phyloP scores from a whole-genome alignment of 2,329 filamentous ascomycete genomes.

The Chaetomium globosum region DNA sequence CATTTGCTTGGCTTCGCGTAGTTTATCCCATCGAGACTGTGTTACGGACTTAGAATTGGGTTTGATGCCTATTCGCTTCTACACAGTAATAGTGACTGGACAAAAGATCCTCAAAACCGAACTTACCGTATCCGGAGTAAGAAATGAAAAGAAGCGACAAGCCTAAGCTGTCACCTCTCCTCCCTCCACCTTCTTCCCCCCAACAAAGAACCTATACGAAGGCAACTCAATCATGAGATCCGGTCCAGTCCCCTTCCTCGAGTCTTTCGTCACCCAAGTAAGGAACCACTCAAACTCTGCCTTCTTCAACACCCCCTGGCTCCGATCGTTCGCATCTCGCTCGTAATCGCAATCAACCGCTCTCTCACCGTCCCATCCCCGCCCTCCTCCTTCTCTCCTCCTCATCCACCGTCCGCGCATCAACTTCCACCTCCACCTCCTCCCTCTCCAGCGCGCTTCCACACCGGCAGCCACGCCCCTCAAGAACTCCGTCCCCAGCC shows the following conservation, averaged over 20 bases:
- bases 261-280: slow-evolving; percentile 43
- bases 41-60: background rate
- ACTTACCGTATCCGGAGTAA: background rate
- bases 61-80: background rate
- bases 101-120: background rate
- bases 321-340: slow-evolving; percentile 54
- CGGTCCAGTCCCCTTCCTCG: slow-evolving; percentile 31
- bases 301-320: slow-evolving; percentile 60
- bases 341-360: slow-evolving; percentile 51
- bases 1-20: background rate
- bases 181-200: slow-evolving; percentile 6
- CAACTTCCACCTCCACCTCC: slow-evolving; percentile 50
- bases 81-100: too few relatives aligned
- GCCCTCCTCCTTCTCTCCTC: slow-evolving; percentile 22
- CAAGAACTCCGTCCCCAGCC: slow-evolving; percentile 61
- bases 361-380: slow-evolving; percentile 44
- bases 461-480: slow-evolving; percentile 49
- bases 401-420: slow-evolving; percentile 42
- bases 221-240: slow-evolving; percentile 30
- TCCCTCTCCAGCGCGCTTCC: slow-evolving; percentile 55
- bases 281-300: slow-evolving; percentile 55
- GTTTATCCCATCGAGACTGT: background rate
- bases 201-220: slow-evolving; percentile 36
- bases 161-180: background rate
- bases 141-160: background rate